Base-by-base conservation (phyloP, 345 rosid genomes). In the Conringia planisiliqua region DNA sequence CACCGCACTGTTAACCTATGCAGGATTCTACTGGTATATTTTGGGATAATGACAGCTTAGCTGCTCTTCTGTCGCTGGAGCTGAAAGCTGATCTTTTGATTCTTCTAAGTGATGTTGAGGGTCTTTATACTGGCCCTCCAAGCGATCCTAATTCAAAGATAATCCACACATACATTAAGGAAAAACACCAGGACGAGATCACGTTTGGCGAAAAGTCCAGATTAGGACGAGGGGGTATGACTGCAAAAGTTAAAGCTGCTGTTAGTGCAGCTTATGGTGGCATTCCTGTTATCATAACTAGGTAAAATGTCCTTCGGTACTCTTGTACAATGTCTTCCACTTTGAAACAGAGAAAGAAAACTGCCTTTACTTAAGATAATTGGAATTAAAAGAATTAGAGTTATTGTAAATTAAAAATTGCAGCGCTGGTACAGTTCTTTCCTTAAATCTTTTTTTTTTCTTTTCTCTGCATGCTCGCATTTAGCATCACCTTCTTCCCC, bases 11-110 rank as follows among this genome's bases (percentile, higher is more conserved):
- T 26, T 30, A 36, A 56, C 39, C 44, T 56, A 63, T 81, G 79
- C 97, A 95, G 99, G 99, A 95, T 86, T 85, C 97, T 50, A 92
- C 97, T 67, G 99, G 99, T 74, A 96, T 96, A 81, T 96, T 96
- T 76, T 96, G 99, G 99, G 99, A 96, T 78, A 96, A 96, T 80
- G 99, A 96, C 76, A 96, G 99, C 80, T 89, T 96, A 82, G 93
- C 99, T 33, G 97, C 93, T 70, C 79, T 96, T 61, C 78, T 95
- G 61, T 93, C 99, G 26, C 76, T 96, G 78, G 97, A 96, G 82
- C 85, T 96, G 51, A 82, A 92, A 61, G 99, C 99, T 35, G 99
- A 96, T 82, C 95, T 96, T 76, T 88, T 95, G 70, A 76, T 96
- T 67, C 84, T 96, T 46, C 83, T 92, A 72, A 96, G 99, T 82